A percentile compares a stretch with the other conserved stretches of the same genome.
phyloP scores from a whole-genome alignment of 108 stramenopile genomes.

The Craspedostauros australis region DNA sequence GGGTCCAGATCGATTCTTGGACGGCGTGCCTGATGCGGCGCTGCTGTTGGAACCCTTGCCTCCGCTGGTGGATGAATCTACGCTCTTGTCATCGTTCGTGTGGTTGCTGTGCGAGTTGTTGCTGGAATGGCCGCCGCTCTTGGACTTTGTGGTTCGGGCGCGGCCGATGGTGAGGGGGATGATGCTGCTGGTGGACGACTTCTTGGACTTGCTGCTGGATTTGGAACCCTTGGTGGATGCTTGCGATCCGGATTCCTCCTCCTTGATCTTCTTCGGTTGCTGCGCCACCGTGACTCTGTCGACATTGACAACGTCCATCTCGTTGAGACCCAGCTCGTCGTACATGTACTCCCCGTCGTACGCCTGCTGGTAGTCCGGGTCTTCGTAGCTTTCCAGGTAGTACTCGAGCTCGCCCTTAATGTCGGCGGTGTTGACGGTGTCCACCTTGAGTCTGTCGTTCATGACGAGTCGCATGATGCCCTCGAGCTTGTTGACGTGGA shows the following conservation, averaged over 20 bases:
- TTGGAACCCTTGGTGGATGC: conserved; percentile 5
- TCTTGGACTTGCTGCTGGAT: conserved; percentile 34
- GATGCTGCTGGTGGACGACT: conserved; percentile 35
- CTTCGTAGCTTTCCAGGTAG: conserved; percentile 87
- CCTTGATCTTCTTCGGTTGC: conserved; percentile 5
- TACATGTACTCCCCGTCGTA: conserved; percentile 92
- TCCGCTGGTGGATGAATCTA: not conserved
- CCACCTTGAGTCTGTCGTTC: conserved; percentile 85
- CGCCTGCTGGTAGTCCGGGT: conserved; percentile 83
- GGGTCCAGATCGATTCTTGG: conserved; percentile 20
- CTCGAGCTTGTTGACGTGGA: conserved; percentile 91
- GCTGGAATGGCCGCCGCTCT: conserved; percentile 6
- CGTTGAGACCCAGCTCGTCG: conserved; percentile 84
- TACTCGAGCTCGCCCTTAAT: conserved; percentile 94
- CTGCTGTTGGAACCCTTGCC: conserved; percentile 1
- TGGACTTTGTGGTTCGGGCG: conserved; percentile 45
- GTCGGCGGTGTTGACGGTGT: conserved; percentile 73
- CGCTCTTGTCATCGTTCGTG: conserved; percentile 1
- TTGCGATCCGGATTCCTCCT: conserved; percentile 46
- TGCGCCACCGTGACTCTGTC: conserved; percentile 62
- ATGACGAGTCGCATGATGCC: conserved; percentile 93
- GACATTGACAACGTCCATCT: conserved; percentile 78
- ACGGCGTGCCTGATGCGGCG: conserved; percentile 23
- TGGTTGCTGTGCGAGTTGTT: not conserved
- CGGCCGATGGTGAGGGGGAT: conserved; percentile 91